These are phyloP conservation scores for Rhizoctonia solani DNA, from an alignment of 1,284 basidiomycete species.

Conservation along the genomic window DNA sequence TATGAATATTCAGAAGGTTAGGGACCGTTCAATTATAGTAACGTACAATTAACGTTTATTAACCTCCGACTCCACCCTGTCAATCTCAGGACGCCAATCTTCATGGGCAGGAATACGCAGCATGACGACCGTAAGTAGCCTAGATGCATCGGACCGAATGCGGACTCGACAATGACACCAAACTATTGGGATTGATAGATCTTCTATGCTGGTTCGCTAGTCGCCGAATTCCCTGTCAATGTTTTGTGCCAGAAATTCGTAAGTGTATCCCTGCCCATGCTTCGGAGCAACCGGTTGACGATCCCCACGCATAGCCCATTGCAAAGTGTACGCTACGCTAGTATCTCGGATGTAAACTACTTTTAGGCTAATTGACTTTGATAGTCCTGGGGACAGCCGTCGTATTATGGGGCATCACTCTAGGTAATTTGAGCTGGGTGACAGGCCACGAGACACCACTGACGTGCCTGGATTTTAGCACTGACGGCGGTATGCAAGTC, in stretches of 20 bases:
- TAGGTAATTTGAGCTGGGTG: neutral
- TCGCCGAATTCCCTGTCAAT: slow-evolving; percentile 40
- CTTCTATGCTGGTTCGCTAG: slow-evolving; percentile 38
- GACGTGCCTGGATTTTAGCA: slow-evolving; percentile 12
- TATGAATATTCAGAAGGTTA: slow-evolving; percentile 32
- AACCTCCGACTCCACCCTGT: slow-evolving; percentile 14
- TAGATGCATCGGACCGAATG: neutral
- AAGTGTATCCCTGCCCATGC: neutral
- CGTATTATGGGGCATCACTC: slow-evolving; percentile 27
- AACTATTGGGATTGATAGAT: neutral
- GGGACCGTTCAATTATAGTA: neutral
- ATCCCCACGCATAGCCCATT: slow-evolving; percentile 14
- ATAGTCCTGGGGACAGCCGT: slow-evolving; percentile 38
- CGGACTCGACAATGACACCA: neutral
- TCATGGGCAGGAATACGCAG: slow-evolving; percentile 32
- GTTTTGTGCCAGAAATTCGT: slow-evolving; percentile 38
- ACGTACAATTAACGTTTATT: slow-evolving; percentile 23
- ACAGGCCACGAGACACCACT: neutral
- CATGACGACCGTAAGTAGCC: slow-evolving; percentile 29
- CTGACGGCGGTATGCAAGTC: slow-evolving; percentile 38
- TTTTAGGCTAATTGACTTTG: slow-evolving; percentile 36
- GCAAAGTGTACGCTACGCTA: slow-evolving; percentile 21
- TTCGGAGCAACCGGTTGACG: neutral
- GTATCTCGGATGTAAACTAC: neutral
- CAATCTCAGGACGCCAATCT: slow-evolving; percentile 29